Percentiles rank a stretch among this genome's conserved stretches.
These are phyloP conservation scores for Sextonia rubra DNA, from an alignment of 164 flowering plant species.

Conservation along the genomic window DNA sequence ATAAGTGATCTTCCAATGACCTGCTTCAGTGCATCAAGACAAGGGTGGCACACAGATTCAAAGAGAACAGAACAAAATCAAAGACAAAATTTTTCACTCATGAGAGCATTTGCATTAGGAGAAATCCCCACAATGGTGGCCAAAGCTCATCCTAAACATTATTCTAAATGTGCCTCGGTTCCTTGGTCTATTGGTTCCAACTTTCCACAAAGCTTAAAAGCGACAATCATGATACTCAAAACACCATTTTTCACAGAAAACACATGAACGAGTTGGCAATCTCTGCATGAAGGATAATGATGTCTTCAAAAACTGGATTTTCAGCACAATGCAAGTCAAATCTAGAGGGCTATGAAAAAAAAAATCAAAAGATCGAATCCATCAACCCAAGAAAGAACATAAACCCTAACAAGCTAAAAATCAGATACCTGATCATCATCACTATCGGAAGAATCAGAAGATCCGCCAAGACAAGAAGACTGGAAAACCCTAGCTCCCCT, in stretches of 20 bases:
- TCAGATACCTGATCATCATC: conserved; percentile 30
- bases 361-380: background rate
- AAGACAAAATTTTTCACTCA: no score
- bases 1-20: background rate
- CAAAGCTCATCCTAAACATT: no score
- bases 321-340: background rate
- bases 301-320: background rate
- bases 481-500: conserved; percentile 37
- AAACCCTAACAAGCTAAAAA: background rate
- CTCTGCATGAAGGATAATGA: background rate
- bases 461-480: conserved; percentile 47
- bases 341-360: background rate
- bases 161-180: no score
- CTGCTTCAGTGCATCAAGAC: background rate
- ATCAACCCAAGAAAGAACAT: background rate
- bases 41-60: background rate
- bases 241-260: no score
- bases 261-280: background rate
- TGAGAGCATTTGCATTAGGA: no score
- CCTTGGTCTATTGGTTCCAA: no score
- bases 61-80: background rate
- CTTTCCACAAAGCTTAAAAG: no score
- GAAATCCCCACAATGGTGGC: no score
- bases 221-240: no score
- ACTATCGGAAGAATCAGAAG: conserved; percentile 37